These are phyloP conservation scores for Ophiosphaerella herpotricha DNA, from an alignment of 2,329 filamentous ascomycete species.

Conservation along the genomic window DNA sequence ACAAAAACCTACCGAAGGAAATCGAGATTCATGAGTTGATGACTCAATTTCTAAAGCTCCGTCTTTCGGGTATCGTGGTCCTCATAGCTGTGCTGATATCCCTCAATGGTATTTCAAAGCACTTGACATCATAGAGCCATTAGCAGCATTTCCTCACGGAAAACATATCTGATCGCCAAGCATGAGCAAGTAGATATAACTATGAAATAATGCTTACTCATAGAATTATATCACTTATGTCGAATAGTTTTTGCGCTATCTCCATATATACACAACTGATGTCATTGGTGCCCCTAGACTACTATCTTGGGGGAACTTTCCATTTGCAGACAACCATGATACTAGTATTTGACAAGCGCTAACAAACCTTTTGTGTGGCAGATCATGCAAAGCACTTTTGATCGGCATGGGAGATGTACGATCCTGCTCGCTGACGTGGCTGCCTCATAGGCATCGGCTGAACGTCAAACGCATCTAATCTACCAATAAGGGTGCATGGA, in stretches of 20 bases:
- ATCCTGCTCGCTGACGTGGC: too few species aligned
- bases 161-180: background rate
- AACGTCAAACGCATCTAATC: too few species aligned
- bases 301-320: constrained; percentile 1
- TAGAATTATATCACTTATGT: background rate
- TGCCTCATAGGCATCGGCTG: too few species aligned
- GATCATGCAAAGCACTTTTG: too few species aligned
- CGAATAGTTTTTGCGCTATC: too few species aligned
- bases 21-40: background rate
- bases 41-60: background rate
- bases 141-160: background rate
- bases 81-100: constrained; percentile 4
- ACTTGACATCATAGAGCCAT: constrained; percentile 7
- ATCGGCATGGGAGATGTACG: too few species aligned
- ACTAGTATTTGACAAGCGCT: too few species aligned
- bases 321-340: background rate
- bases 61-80: background rate
- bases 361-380: too few species aligned
- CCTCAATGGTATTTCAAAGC: constrained; percentile 16
- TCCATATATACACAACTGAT: background rate
- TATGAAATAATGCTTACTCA: background rate
- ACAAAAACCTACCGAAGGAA: background rate
- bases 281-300: background rate
- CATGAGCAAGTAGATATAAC: background rate
- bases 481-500: too few species aligned